Evolutionary conservation across 2,329 filamentous ascomycete genomes (phyloP).

Genomic region (Chrysosporium queenslandicum): DNA sequence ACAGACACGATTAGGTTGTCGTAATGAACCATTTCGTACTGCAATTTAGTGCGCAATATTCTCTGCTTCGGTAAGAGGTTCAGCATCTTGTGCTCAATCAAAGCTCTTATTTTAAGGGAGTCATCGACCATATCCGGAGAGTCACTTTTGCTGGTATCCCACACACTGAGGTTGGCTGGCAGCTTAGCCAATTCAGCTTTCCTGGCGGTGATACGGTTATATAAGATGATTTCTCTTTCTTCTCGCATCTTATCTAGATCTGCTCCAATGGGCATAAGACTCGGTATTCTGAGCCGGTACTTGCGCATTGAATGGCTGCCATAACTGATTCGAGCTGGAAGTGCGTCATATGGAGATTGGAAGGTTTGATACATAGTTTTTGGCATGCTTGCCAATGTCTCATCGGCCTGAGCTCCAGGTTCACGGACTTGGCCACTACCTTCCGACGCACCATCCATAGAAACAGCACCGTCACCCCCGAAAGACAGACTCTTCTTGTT

Average conservation of each 20-base stretch:
- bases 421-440: constrained; percentile 28
- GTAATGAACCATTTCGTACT: constrained; percentile 85
- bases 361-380: constrained; percentile 57
- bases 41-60: constrained; percentile 72
- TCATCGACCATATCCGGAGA: constrained; percentile 61
- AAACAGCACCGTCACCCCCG: constrained; percentile 25
- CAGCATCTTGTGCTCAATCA: constrained; percentile 93
- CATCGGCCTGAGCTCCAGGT: constrained; percentile 9
- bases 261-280: constrained; percentile 77
- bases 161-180: constrained; percentile 75
- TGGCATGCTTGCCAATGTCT: constrained; percentile 23
- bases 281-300: constrained; percentile 70
- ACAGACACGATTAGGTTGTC: constrained; percentile 96
- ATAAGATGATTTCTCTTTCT: constrained; percentile 77
- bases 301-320: constrained; percentile 65
- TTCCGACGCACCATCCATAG: constrained; percentile 33
- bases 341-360: constrained; percentile 57
- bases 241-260: constrained; percentile 78
- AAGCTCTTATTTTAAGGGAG: constrained; percentile 71
- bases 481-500: constrained; percentile 35
- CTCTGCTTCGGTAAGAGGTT: constrained; percentile 82
- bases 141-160: constrained; percentile 65
- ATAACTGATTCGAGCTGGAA: constrained; percentile 59
- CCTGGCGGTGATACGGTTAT: constrained; percentile 78
- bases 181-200: constrained; percentile 75